Conservation (phyloP, 2,329 filamentous ascomycete species). For the Hypocrella siamensis region DNA sequence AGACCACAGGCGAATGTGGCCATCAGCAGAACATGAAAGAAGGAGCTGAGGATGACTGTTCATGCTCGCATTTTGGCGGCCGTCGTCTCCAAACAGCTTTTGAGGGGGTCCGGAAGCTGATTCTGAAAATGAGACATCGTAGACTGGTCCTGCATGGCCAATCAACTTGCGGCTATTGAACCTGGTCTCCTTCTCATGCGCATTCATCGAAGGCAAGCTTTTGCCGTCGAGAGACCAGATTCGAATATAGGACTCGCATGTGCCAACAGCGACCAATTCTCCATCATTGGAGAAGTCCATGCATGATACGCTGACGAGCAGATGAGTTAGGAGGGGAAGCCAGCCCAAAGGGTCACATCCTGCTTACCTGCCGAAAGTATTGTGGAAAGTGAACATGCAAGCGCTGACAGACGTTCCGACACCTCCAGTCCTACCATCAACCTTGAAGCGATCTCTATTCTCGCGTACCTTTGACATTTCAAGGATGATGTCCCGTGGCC, state of each 20-base stretch:
- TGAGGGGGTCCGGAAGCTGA: slow-evolving; percentile 40
- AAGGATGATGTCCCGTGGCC: slow-evolving; percentile 79
- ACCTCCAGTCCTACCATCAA: slow-evolving; percentile 71
- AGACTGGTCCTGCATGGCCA: slow-evolving; percentile 81
- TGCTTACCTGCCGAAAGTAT: slow-evolving; percentile 72
- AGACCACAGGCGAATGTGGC: slow-evolving; percentile 82
- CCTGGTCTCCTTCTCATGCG: slow-evolving; percentile 41
- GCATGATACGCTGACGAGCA: slow-evolving; percentile 60
- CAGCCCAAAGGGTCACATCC: background rate
- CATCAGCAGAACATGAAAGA: slow-evolving; percentile 76
- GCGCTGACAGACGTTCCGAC: slow-evolving; percentile 72
- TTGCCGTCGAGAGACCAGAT: slow-evolving; percentile 86
- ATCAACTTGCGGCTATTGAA: slow-evolving; percentile 58
- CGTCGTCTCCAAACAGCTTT: slow-evolving; percentile 33
- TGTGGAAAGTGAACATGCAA: slow-evolving; percentile 98
- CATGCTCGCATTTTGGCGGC: slow-evolving; percentile 21
- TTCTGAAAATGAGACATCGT: slow-evolving; percentile 73
- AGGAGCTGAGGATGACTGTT: slow-evolving; percentile 56
- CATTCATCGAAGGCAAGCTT: slow-evolving; percentile 52
- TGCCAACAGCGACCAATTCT: slow-evolving; percentile 73
- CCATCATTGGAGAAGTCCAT: slow-evolving; percentile 92
- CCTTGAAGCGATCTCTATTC: slow-evolving; percentile 79
- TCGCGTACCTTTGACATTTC: slow-evolving; percentile 91
- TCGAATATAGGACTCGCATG: slow-evolving; percentile 86
- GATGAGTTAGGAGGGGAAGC: background rate